These are phyloP conservation scores for Cunninghamia lanceolata DNA, from an alignment of 75 land plant genomes.

Conservation along the genomic window DNA sequence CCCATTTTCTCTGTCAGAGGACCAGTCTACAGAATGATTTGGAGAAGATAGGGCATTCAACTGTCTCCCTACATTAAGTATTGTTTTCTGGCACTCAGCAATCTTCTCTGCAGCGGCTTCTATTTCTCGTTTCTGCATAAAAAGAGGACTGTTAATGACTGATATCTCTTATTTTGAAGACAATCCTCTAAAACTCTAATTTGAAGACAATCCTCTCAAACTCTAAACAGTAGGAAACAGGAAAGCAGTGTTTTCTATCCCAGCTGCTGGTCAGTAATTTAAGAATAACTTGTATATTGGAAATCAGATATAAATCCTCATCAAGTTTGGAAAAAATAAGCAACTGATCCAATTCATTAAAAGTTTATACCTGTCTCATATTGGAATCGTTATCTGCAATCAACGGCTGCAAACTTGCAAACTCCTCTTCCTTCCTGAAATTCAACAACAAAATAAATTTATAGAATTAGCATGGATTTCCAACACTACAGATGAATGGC, in stretches of 20 bases:
- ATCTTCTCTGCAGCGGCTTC: slow-evolving; percentile 83
- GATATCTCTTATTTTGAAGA: not conserved
- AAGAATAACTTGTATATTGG: not conserved
- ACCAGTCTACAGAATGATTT: slow-evolving; percentile 17
- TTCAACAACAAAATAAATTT: not conserved
- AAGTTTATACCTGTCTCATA: not conserved
- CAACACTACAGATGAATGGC: not conserved
- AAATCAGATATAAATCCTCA: not conserved
- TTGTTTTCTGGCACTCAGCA: slow-evolving; percentile 94
- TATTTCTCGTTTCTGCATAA: slow-evolving; percentile 74
- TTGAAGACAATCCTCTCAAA: not conserved
- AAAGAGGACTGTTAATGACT: not conserved
- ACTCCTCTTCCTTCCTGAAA: slow-evolving; percentile 12
- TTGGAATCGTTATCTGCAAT: not conserved
- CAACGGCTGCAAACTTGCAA: not conserved
- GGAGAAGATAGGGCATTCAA: slow-evolving; percentile 57
- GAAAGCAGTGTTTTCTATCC: not conserved
- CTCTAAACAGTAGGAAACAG: not conserved
- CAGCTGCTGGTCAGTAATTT: not conserved
- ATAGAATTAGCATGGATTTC: not conserved
- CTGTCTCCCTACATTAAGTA: slow-evolving; percentile 81
- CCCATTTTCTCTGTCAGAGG: not conserved
- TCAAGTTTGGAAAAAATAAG: not conserved
- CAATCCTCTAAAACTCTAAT: not conserved
- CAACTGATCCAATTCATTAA: not conserved